A percentile compares a stretch with the other conserved stretches of the same genome.
Conservation (phyloP, 805 yeast species). For the Myxozyma lipomycoides region DNA sequence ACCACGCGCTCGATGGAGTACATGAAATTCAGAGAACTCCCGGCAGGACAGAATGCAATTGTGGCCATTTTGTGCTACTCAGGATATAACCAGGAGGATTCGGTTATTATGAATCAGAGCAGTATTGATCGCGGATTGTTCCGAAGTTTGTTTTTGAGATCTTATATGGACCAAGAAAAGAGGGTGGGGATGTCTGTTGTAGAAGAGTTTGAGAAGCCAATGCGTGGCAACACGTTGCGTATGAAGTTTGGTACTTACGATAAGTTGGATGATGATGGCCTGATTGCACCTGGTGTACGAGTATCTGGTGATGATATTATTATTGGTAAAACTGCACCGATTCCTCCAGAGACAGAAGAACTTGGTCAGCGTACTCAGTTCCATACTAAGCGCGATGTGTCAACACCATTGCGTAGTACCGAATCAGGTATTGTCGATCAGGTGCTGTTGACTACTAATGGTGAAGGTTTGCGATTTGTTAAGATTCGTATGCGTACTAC, state of each 20-base stretch:
- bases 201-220: conserved; percentile 96
- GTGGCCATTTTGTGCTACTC: conserved; percentile 98
- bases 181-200: conserved; percentile 98
- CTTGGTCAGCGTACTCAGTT: conserved; percentile 97
- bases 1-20: conserved; percentile 98
- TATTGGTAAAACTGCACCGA: conserved; percentile 98
- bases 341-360: conserved; percentile 98
- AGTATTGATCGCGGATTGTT: conserved; percentile 95
- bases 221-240: conserved; percentile 87
- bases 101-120: conserved; percentile 98
- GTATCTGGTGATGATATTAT: conserved; percentile 98
- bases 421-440: conserved; percentile 99
- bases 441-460: conserved; percentile 92
- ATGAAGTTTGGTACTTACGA: conserved; percentile 98
- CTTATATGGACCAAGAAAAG: conserved; percentile 98
- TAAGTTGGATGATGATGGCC: conserved; percentile 96
- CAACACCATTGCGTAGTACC: conserved; percentile 93
- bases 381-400: conserved; percentile 98
- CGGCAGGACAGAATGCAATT: conserved; percentile 98
- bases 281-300: conserved; percentile 96
- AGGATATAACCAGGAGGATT: conserved; percentile 99
- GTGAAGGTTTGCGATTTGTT: conserved; percentile 95
- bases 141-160: conserved; percentile 91
- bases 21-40: conserved; percentile 93
- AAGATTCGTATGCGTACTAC: conserved; percentile 99